These are phyloP conservation scores for Cryptococcus sp. DNA, from an alignment of 1,284 basidiomycete genomes.

Conservation along the genomic window DNA sequence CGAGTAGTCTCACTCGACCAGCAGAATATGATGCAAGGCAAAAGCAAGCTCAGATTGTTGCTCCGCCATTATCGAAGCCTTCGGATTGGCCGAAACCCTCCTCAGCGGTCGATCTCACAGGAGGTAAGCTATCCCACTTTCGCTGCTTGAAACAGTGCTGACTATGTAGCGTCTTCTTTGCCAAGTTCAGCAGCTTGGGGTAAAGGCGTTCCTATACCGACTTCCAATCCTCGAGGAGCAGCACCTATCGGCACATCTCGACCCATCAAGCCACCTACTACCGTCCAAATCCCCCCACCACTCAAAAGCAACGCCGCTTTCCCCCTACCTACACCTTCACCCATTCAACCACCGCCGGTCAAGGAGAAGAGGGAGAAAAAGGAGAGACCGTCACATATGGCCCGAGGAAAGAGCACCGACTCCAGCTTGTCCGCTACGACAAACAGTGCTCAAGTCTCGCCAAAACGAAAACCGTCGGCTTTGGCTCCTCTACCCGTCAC, in stretches of 20 bases:
- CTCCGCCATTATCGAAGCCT: constrained; percentile 26
- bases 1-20: constrained; percentile 35
- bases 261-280: constrained; percentile 21
- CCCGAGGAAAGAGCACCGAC: constrained; percentile 30
- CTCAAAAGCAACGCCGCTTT: constrained; percentile 36
- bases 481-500: constrained; percentile 11
- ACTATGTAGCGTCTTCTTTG: constrained; percentile 51
- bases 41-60: constrained; percentile 30
- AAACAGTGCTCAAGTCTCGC: constrained; percentile 32
- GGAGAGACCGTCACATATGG: constrained; percentile 19
- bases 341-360: constrained; percentile 38
- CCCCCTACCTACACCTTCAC: constrained; percentile 58
- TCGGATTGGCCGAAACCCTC: constrained; percentile 36
- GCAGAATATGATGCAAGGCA: constrained; percentile 43
- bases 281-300: constrained; percentile 32
- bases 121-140: constrained; percentile 29
- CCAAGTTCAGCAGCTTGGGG: constrained; percentile 81
- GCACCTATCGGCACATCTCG: constrained; percentile 27
- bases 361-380: constrained; percentile 29
- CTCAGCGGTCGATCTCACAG: constrained; percentile 27
- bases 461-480: constrained; percentile 30
- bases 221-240: constrained; percentile 40
- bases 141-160: constrained; percentile 2
- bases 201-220: constrained; percentile 19
- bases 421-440: constrained; percentile 24